Conservation (phyloP, 805 yeast genomes). For the Myxozyma nipponensis region DNA sequence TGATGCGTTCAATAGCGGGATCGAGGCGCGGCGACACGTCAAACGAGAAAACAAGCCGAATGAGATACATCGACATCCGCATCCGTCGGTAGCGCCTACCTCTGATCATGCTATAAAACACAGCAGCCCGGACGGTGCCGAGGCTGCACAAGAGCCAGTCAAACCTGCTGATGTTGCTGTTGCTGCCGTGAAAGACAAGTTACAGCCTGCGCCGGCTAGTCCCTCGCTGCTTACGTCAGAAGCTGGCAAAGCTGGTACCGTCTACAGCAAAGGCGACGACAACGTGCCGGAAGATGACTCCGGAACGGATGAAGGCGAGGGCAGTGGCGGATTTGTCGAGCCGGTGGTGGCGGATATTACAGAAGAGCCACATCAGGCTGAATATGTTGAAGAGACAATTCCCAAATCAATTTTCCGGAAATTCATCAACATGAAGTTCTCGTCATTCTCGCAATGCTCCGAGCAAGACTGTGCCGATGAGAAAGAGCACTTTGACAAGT, state of each 20-base stretch:
- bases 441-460: slow-evolving; percentile 20
- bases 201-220: background rate
- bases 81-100: background rate
- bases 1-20: background rate
- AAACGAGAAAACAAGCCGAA: background rate
- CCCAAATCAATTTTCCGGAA: slow-evolving; percentile 5
- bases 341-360: slow-evolving; percentile 5
- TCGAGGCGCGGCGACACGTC: background rate
- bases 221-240: too few species aligned
- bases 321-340: slow-evolving; percentile 5
- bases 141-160: background rate
- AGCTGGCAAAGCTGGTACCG: background rate
- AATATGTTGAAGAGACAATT: slow-evolving; percentile 16
- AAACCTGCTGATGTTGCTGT: background rate
- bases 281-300: slow-evolving; percentile 3
- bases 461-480: slow-evolving; percentile 20
- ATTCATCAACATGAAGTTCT: slow-evolving; percentile 12
- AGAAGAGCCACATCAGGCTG: slow-evolving; percentile 11
- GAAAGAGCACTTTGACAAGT: slow-evolving; percentile 9
- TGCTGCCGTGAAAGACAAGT: background rate
- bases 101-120: background rate
- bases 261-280: slow-evolving; percentile 5
- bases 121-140: background rate
- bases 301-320: slow-evolving; percentile 1
- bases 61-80: too few species aligned